Evolutionary conservation across 305 asterid species (phyloP).

Genomic region (Solanum hybrid): DNA sequence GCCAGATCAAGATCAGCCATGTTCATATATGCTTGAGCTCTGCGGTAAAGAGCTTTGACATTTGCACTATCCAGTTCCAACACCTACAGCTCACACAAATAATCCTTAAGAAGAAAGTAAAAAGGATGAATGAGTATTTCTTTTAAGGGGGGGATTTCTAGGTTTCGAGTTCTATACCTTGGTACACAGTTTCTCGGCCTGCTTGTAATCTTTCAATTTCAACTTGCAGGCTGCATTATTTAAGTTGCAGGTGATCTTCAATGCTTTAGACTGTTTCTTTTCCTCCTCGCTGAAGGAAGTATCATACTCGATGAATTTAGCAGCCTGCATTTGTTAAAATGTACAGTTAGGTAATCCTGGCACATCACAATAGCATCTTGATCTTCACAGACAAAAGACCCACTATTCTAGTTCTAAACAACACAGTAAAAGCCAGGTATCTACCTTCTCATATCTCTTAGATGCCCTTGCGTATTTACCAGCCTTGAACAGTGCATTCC

Average conservation of each 20-base stretch:
- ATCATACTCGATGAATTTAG: constrained; percentile 32
- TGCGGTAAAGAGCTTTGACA: constrained; percentile 64
- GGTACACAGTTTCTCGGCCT: constrained; percentile 39
- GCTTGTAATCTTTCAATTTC: constrained; percentile 37
- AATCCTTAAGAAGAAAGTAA: not conserved
- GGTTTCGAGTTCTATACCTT: constrained; percentile 16
- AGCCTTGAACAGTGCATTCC: constrained; percentile 59
- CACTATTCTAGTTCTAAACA: not conserved
- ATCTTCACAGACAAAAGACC: not conserved
- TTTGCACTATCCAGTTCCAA: constrained; percentile 55
- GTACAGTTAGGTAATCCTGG: not conserved
- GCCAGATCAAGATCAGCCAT: constrained; percentile 58
- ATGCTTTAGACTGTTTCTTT: constrained; percentile 28
- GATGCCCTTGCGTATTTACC: constrained; percentile 66
- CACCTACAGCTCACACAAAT: constrained; percentile 25
- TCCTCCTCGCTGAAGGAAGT: constrained; percentile 33
- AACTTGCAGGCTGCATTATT: constrained; percentile 42
- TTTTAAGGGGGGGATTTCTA: not conserved
- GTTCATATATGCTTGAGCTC: constrained; percentile 62
- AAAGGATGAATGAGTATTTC: not conserved
- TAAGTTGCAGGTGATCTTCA: constrained; percentile 30
- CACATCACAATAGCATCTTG: not conserved
- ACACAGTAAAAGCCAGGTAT: not conserved
- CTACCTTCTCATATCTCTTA: constrained; percentile 83
- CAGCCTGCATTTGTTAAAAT: constrained; percentile 23